Conservation (phyloP, 164 flowering plant genomes). For the Sedum album region DNA sequence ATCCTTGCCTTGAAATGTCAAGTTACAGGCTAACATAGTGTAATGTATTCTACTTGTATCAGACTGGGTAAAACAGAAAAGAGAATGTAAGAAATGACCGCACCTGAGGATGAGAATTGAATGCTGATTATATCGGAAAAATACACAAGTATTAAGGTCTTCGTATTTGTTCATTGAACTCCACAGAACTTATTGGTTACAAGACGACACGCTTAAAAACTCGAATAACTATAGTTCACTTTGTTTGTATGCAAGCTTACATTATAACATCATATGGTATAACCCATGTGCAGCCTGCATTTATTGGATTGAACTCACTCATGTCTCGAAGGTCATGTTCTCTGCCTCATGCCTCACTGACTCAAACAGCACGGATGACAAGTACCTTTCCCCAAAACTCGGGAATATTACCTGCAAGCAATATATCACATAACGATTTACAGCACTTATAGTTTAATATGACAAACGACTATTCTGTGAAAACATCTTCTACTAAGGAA, state of each 20-base stretch:
- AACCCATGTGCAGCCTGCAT: background rate
- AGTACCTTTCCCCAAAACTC: slow-evolving; percentile 1
- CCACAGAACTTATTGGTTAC: background rate
- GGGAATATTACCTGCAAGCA: slow-evolving; percentile 3
- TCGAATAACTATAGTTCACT: background rate
- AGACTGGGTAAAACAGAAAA: no score
- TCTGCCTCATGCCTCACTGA: slow-evolving; percentile 8
- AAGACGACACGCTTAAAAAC: background rate
- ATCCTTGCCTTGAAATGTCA: background rate
- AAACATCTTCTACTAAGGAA: background rate
- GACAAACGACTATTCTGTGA: background rate
- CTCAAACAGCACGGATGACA: slow-evolving; percentile 4
- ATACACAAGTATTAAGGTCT: background rate
- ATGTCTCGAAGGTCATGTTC: slow-evolving; percentile 6
- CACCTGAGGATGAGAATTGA: no score
- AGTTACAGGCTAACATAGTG: no score
- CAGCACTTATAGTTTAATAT: background rate
- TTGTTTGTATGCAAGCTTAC: background rate
- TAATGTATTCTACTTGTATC: no score
- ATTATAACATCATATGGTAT: background rate
- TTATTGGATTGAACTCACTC: background rate
- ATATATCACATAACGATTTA: background rate
- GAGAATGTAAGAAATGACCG: no score
- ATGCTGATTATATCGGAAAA: no score
- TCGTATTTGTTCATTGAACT: background rate